Evolutionary conservation across 257 asterid genomes (phyloP).

Genomic region (Striga asiatica): DNA sequence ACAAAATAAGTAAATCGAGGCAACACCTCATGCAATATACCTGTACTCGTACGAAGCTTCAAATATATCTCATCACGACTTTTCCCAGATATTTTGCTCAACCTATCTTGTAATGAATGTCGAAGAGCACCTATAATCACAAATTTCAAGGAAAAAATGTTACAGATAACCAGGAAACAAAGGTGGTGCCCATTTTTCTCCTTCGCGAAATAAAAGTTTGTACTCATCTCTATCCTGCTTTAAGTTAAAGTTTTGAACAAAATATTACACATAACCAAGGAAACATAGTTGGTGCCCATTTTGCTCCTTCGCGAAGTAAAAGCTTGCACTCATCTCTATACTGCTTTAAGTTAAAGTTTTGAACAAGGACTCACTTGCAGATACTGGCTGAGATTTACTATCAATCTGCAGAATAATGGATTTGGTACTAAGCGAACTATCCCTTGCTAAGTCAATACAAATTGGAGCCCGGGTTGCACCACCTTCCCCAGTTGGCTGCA

Average conservation of each 20-base stretch:
- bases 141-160: conserved; percentile 12
- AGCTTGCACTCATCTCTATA: neutral
- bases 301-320: neutral
- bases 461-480: conserved; percentile 99
- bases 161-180: conserved; percentile 14
- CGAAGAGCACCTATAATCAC: conserved; percentile 74
- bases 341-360: conserved; percentile 5
- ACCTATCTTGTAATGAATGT: conserved; percentile 84
- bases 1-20: neutral
- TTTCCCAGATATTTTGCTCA: conserved; percentile 83
- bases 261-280: no score
- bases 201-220: neutral
- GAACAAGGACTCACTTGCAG: conserved; percentile 65
- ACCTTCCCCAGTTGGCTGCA: conserved; percentile 98
- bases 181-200: neutral
- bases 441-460: conserved; percentile 70
- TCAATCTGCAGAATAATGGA: conserved; percentile 85
- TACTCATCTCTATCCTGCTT: neutral
- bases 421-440: conserved; percentile 77
- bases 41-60: conserved; percentile 95
- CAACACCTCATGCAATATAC: conserved; percentile 27
- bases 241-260: conserved; percentile 13
- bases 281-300: no score
- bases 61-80: conserved; percentile 84
- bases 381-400: conserved; percentile 81